Evolutionary conservation across 1,284 basidiomycete genomes (phyloP).

Genomic region (Ganoderma meredithae): DNA sequence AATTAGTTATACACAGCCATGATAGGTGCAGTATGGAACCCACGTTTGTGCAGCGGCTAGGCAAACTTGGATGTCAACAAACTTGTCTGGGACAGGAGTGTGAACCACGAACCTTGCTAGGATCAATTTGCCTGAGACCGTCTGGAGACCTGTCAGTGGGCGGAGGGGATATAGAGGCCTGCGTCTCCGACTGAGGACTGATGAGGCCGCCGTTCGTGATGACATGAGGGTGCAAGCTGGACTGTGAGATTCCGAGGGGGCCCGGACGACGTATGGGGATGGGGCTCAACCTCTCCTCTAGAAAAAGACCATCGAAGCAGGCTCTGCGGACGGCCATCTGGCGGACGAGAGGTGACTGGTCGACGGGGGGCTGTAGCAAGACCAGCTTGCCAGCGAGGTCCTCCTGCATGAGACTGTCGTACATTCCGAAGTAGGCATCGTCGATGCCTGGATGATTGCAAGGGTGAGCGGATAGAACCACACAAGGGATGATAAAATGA

Average conservation of each 20-base stretch:
- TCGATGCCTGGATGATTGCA: constrained; percentile 47
- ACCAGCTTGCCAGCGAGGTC: constrained; percentile 73
- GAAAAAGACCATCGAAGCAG: constrained; percentile 70
- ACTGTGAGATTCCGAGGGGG: constrained; percentile 37
- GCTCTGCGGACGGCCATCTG: constrained; percentile 62
- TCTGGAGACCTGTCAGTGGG: constrained; percentile 26
- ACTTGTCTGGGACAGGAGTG: neutral
- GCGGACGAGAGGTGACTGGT: constrained; percentile 54
- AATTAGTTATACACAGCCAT: neutral
- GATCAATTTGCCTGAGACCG: constrained; percentile 37
- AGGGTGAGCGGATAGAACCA: constrained; percentile 8
- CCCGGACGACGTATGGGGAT: constrained; percentile 48
- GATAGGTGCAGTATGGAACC: constrained; percentile 17
- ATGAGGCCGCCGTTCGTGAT: constrained; percentile 43
- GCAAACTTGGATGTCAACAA: neutral
- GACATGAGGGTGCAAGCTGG: constrained; percentile 29
- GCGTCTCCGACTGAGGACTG: constrained; percentile 43
- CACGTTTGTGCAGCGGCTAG: constrained; percentile 50
- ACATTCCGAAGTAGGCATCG: constrained; percentile 49
- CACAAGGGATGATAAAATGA: neutral
- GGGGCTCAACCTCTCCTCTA: constrained; percentile 52
- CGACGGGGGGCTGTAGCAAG: constrained; percentile 58
- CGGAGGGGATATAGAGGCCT: constrained; percentile 33
- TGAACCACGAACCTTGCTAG: constrained; percentile 40
- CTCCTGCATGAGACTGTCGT: constrained; percentile 54